phyloP scores from a whole-genome alignment of 1,284 basidiomycete genomes.

The Waitea zeae region DNA sequence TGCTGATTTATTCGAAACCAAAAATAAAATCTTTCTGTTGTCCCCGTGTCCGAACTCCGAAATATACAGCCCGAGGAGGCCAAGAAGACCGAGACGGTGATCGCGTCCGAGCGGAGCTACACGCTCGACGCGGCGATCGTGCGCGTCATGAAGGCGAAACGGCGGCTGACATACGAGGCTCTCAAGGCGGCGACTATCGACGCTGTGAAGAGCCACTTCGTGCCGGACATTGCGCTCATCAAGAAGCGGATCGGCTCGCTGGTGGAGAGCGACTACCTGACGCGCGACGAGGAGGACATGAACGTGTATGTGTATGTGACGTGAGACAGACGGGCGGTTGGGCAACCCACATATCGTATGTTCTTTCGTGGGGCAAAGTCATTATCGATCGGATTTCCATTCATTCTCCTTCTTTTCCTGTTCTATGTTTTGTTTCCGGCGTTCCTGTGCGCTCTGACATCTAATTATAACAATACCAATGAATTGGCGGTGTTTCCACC shows the following conservation, averaged over 20 bases:
- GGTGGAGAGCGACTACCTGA: constrained; percentile 78
- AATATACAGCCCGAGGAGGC: constrained; percentile 90
- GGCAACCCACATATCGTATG: no score
- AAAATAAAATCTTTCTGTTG: not conserved
- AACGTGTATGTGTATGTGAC: constrained; percentile 69
- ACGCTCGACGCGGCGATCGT: constrained; percentile 90
- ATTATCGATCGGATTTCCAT: no score
- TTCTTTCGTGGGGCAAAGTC: no score
- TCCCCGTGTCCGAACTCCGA: constrained; percentile 3
- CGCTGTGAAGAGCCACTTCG: constrained; percentile 66
- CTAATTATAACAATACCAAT: no score
- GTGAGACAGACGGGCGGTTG: constrained; percentile 13
- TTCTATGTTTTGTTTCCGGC: no score
- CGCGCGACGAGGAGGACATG: constrained; percentile 54
- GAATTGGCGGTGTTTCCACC: no score
- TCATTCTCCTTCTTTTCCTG: no score
- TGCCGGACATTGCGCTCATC: constrained; percentile 57
- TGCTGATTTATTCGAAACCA: not conserved
- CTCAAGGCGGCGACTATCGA: constrained; percentile 68
- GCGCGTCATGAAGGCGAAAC: constrained; percentile 85
- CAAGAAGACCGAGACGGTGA: constrained; percentile 64
- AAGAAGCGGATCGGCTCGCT: constrained; percentile 71
- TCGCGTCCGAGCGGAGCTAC: constrained; percentile 76
- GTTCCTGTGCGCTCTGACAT: no score
- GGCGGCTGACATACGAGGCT: constrained; percentile 62